phyloP scores from a whole-genome alignment of 352 stramenopile genomes.

The Phytophthora lateralis region DNA sequence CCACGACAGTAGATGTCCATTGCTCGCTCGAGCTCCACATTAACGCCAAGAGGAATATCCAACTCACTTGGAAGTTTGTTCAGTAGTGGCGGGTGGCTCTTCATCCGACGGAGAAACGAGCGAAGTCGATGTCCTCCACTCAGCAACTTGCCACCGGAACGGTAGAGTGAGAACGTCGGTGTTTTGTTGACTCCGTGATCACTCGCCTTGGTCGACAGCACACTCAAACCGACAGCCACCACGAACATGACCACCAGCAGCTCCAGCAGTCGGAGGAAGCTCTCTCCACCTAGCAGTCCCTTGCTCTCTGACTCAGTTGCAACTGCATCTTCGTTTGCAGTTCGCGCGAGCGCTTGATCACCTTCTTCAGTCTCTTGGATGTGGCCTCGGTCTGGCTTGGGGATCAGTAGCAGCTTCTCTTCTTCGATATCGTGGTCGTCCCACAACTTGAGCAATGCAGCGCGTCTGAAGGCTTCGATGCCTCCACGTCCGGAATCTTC shows the following conservation, averaged over 20 bases:
- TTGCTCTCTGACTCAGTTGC: neutral
- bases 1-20: slow-evolving; percentile 83
- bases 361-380: neutral
- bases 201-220: slow-evolving; percentile 19
- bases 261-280: slow-evolving; percentile 22
- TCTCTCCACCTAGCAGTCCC: neutral
- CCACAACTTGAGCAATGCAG: slow-evolving; percentile 25
- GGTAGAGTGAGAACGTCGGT: slow-evolving; percentile 32
- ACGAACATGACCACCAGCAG: slow-evolving; percentile 32
- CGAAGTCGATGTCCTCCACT: slow-evolving; percentile 30
- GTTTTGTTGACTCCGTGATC: slow-evolving; percentile 13
- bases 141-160: slow-evolving; percentile 34
- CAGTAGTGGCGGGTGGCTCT: slow-evolving; percentile 20
- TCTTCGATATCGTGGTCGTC: slow-evolving; percentile 13
- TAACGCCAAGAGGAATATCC: slow-evolving; percentile 27
- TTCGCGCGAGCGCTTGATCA: neutral
- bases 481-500: slow-evolving; percentile 5
- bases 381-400: slow-evolving; percentile 5
- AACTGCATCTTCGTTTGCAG: slow-evolving; percentile 4
- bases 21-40: slow-evolving; percentile 57
- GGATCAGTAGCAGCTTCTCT: slow-evolving; percentile 24
- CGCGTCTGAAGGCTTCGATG: slow-evolving; percentile 11
- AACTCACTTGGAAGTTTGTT: slow-evolving; percentile 20
- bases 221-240: slow-evolving; percentile 21
- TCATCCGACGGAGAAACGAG: slow-evolving; percentile 34